Evolutionary conservation across 768 basidiomycete species (phyloP), one percentile per base, ranked within the genome.

Genomic region (Xanthoconium stramineum): DNA sequence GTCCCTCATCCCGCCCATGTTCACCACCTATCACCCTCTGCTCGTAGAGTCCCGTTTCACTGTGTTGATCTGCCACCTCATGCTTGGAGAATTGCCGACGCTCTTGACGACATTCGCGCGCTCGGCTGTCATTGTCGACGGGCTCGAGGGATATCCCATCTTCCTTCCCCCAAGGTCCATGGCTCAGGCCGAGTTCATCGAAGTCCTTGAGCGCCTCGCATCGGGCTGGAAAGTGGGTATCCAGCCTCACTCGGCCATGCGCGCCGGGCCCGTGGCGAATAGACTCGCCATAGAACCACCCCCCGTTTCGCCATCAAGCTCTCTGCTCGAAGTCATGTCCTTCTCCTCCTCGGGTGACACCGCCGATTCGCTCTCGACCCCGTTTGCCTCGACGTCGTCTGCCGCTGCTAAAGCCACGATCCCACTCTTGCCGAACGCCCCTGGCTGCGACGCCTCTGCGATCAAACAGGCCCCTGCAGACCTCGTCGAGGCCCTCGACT

Each of bases 21-120:
- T 90, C 74, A 91, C 93, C 49, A 92, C 93, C 0, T 95, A 94
- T 65, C 93, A 95, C 62, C 93, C 93, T 14, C 80, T 95, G 51
- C 82, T 94, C 48, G 87, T 94, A 55, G 93, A 95, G 67, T 86
- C 91, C 5, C 86, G 90, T 66, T 95, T 88, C 74, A 88, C 83
- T 60, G 77, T 92, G 51, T 78, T 95, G 35, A 77, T 93, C 58
- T 84, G 85, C 60, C 76, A 83, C 40, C 75, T 94, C 55, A 82
- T 95, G 78, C 81, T 93, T 17, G 91, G 85, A 6, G 88, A 94
- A 59, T 85, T 94, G 62, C 64, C 76, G 3, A 71, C 74, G 12
- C 72, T 91, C 32, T 72, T 91, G 12, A 78, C 81, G 9, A 79
- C 82, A 0, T 93, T 94, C 63, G 73, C 81, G 32, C 83, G 80